These are phyloP conservation scores for Hygrocybe coccinea DNA, from an alignment of 768 basidiomycete species.

Conservation along the genomic window DNA sequence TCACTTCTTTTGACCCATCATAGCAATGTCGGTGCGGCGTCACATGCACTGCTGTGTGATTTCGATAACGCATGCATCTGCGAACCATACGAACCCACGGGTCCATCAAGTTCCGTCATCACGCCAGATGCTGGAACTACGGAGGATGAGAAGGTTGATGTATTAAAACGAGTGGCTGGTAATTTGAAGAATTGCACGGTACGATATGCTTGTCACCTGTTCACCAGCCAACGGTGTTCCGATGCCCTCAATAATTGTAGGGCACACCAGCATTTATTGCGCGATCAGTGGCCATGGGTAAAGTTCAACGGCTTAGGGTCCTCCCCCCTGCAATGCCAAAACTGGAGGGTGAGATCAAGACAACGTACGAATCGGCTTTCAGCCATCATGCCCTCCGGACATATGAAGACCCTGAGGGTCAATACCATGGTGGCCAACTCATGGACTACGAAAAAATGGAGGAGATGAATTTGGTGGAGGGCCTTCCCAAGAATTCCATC, in stretches of 20 bases:
- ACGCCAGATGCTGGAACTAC: not conserved
- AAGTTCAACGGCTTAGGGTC: not conserved
- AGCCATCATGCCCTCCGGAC: not conserved
- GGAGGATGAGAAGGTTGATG: constrained; percentile 1
- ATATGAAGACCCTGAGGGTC: not conserved
- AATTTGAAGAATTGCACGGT: constrained; percentile 3
- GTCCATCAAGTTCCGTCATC: not conserved
- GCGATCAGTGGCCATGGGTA: not conserved
- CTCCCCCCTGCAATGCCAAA: not conserved
- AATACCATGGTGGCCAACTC: not conserved
- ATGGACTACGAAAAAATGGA: not conserved
- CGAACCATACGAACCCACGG: not conserved
- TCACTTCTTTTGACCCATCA: not conserved
- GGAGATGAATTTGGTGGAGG: not conserved
- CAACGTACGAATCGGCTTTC: not conserved
- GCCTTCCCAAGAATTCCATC: not conserved
- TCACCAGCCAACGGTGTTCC: not conserved
- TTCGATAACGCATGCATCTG: not conserved
- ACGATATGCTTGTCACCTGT: not conserved
- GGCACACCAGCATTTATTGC: constrained; percentile 2
- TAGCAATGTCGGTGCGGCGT: not conserved
- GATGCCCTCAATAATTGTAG: not conserved
- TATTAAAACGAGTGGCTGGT: not conserved
- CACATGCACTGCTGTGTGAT: not conserved
- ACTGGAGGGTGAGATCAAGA: not conserved